Conservation (phyloP, 164 flowering plant species). For the Chloranthus sessilifolius region DNA sequence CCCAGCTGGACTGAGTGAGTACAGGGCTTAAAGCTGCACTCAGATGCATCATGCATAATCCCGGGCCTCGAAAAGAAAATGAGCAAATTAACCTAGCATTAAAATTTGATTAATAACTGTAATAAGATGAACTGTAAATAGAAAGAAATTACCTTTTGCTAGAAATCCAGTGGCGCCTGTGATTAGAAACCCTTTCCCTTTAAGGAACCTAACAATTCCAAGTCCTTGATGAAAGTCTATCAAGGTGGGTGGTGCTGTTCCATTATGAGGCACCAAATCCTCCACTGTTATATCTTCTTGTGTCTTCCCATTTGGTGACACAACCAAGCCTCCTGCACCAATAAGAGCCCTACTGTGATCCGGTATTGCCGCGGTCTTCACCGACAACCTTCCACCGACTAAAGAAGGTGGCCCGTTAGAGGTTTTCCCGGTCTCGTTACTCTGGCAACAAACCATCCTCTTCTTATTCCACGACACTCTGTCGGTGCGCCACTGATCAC, state of each 20-base stretch:
- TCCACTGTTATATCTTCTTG: slow-evolving; percentile 28
- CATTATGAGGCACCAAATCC: slow-evolving; percentile 32
- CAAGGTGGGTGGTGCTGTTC: slow-evolving; percentile 19
- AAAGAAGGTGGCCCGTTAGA: slow-evolving; percentile 34
- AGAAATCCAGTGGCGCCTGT: slow-evolving; percentile 96
- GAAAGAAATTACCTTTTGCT: slow-evolving; percentile 79
- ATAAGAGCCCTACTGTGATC: slow-evolving; percentile 23
- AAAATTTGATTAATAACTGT: too few species aligned
- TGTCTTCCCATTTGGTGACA: slow-evolving; percentile 41
- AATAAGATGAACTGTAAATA: too few species aligned
- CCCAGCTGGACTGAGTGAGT: too few species aligned
- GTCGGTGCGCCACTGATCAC: neutral
- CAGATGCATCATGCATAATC: too few species aligned
- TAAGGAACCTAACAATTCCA: slow-evolving; percentile 75
- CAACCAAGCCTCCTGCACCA: slow-evolving; percentile 39
- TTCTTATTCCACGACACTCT: slow-evolving; percentile 21
- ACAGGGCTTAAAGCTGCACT: too few species aligned
- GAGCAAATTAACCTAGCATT: too few species aligned
- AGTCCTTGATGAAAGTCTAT: slow-evolving; percentile 49
- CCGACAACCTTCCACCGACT: slow-evolving; percentile 23
- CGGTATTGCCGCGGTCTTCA: slow-evolving; percentile 12
- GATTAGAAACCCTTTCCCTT: slow-evolving; percentile 64
- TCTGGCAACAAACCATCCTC: slow-evolving; percentile 37
- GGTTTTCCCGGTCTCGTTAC: slow-evolving; percentile 32
- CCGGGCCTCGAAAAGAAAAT: too few species aligned